Base-by-base conservation (phyloP, 2,329 filamentous ascomycete genomes). In the Beauveria pseudobassiana region DNA sequence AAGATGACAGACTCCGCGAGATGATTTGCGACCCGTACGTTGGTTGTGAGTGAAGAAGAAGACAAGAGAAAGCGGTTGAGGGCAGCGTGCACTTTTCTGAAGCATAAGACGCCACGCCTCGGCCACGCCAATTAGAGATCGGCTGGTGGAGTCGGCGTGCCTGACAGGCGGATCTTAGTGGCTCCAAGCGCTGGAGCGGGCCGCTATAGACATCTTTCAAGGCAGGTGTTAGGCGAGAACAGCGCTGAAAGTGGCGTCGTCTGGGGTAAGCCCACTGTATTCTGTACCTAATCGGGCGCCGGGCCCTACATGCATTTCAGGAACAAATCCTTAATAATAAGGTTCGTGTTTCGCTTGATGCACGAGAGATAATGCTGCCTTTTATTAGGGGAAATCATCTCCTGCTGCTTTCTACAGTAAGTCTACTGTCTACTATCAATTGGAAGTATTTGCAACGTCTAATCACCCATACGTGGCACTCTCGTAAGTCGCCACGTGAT, bases 1-100 rank as follows among this genome's bases (percentile, higher is more conserved):
- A 76, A 78, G 77, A 77, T 78, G 78, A 80, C 76, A 79, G 77
- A 78, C 78, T 76, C 75, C 74, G 72, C 73, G 75, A 73, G 75
- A 68, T 60, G 67, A 75, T 85, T 85, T 84, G 82, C 82, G 81
- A 80, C 82, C 82, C 81, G 74, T 75, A 72, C 76, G 80, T 75
- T 79, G 73, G 78, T 75, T 80, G 80, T 81, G 80, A 77, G 76
- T 76, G 76, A 76, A 73, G 74, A 75, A 76, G 76, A 73, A 76
- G 70, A 70, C 67, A 70, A 67, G 69, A 65, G 71, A 69, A 70
- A 67, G 65, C 66, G 68, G 69, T 73, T 63, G 42, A 64, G 63
- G 64, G 69, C 65, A 73, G 60, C 64, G 64, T 52, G 63, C 66
- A 65, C 62, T 64, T 68, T 65, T 70, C 76, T 76, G 76, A 76